Conservation (phyloP, 2,329 filamentous ascomycete genomes). For the Pseudogymnoascus sp. region DNA sequence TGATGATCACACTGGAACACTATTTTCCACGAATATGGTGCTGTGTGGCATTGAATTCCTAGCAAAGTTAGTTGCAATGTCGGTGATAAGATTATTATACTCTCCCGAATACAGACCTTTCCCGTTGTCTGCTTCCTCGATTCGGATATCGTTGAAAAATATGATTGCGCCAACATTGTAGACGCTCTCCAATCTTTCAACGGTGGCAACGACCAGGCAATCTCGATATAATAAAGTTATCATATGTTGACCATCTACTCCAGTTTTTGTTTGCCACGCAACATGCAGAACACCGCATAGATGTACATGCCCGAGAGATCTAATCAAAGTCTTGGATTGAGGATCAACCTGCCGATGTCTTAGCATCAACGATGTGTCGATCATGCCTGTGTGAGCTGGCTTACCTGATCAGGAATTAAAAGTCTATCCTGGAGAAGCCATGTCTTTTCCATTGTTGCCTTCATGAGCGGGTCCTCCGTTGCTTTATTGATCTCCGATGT, state of each 20-base stretch:
- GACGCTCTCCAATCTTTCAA: conserved; percentile 52
- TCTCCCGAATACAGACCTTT: conserved; percentile 44
- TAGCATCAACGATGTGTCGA: not conserved
- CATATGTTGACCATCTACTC: conserved; percentile 70
- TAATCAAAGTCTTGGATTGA: conserved; percentile 56
- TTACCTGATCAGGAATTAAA: conserved; percentile 62
- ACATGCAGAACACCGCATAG: conserved; percentile 78
- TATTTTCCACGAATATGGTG: conserved; percentile 85
- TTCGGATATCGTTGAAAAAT: conserved; percentile 51
- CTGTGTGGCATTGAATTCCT: conserved; percentile 83
- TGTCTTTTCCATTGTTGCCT: conserved; percentile 66
- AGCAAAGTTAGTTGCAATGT: not conserved
- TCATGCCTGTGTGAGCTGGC: conserved; percentile 19
- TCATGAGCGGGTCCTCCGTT: conserved; percentile 65
- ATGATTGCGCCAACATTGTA: conserved; percentile 72
- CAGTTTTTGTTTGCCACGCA: conserved; percentile 65
- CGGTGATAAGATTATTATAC: conserved; percentile 18
- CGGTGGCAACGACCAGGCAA: conserved; percentile 66
- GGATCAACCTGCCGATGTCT: conserved; percentile 35
- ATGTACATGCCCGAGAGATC: conserved; percentile 68
- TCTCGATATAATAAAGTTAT: conserved; percentile 76
- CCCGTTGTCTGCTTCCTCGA: conserved; percentile 69
- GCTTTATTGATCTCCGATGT: conserved; percentile 75
- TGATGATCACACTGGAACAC: conserved; percentile 70
- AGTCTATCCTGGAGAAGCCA: conserved; percentile 79